A percentile compares a stretch with the other conserved stretches of the same genome.
Evolutionary conservation across 2,329 filamentous ascomycete species (phyloP).

Genomic region (Diaporthe destruens): DNA sequence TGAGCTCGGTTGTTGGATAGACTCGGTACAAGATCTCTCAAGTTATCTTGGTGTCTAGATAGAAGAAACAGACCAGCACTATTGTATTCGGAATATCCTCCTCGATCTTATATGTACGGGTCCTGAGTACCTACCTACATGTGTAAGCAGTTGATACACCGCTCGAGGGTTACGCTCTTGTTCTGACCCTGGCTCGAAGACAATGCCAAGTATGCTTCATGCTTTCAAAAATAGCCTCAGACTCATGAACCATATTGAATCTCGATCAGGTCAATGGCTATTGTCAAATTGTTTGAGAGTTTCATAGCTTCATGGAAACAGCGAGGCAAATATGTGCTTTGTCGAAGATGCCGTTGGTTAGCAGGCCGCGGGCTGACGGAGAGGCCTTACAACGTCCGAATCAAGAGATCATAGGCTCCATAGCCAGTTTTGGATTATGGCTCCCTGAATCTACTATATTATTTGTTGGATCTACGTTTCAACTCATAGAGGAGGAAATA

Average conservation of each 20-base stretch:
- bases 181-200: conserved; percentile 6
- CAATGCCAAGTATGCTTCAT: neutral
- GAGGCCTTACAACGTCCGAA: neutral
- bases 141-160: neutral
- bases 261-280: neutral
- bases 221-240: neutral
- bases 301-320: neutral
- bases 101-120: neutral
- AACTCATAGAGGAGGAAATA: neutral
- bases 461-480: neutral
- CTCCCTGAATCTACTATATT: too few relatives aligned
- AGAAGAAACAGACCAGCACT: neutral
- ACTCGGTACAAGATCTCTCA: too few relatives aligned
- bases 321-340: neutral
- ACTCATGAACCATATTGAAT: neutral
- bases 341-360: neutral
- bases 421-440: neutral
- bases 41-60: neutral
- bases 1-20: neutral
- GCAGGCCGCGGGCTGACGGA: neutral
- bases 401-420: neutral
- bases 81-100: neutral
- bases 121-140: neutral
- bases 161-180: neutral
- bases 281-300: neutral